Evolutionary conservation across 371 early-diverging fungal genomes (phyloP).

Genomic region (Actinomucor elegans): DNA sequence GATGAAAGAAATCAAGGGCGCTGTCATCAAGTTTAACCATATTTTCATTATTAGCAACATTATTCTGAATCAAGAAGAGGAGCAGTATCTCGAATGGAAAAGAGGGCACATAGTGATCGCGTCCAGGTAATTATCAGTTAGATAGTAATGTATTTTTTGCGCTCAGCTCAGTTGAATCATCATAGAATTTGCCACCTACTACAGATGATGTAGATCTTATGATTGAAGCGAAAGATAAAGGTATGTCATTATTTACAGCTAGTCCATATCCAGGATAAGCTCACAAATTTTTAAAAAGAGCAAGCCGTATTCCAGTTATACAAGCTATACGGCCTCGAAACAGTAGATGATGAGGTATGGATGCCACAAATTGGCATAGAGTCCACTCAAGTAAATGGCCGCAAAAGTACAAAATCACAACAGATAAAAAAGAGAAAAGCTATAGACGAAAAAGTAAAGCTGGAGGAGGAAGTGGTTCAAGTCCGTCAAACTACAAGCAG

Average conservation of each 20-base stretch:
- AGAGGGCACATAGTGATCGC: conserved; percentile 49
- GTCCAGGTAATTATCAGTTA: conserved; percentile 20
- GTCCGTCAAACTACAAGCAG: background rate
- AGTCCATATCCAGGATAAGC: background rate
- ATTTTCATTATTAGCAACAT: conserved; percentile 35
- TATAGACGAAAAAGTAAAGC: background rate
- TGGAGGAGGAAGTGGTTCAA: background rate
- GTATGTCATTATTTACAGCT: conserved; percentile 7
- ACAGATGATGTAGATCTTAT: conserved; percentile 53
- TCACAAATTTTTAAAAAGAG: conserved; percentile 11
- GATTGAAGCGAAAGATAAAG: conserved; percentile 61
- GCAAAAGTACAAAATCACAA: conserved; percentile 14
- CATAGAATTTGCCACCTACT: conserved; percentile 42
- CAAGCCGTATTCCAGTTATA: conserved; percentile 54
- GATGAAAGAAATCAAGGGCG: too few species aligned
- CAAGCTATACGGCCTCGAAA: conserved; percentile 31
- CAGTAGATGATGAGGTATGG: conserved; percentile 37
- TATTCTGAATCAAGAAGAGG: conserved; percentile 49
- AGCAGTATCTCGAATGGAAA: conserved; percentile 34
- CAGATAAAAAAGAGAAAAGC: background rate
- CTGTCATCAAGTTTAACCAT: background rate
- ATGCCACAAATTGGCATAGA: conserved; percentile 18
- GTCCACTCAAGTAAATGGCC: conserved; percentile 23
- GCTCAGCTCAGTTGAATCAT: too few species aligned
- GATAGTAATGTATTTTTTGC: background rate